Percentiles rank a stretch among this genome's conserved stretches.
Evolutionary conservation across 2,329 filamentous ascomycete genomes (phyloP).

Genomic region (Mycosphaerelloides madeirae): DNA sequence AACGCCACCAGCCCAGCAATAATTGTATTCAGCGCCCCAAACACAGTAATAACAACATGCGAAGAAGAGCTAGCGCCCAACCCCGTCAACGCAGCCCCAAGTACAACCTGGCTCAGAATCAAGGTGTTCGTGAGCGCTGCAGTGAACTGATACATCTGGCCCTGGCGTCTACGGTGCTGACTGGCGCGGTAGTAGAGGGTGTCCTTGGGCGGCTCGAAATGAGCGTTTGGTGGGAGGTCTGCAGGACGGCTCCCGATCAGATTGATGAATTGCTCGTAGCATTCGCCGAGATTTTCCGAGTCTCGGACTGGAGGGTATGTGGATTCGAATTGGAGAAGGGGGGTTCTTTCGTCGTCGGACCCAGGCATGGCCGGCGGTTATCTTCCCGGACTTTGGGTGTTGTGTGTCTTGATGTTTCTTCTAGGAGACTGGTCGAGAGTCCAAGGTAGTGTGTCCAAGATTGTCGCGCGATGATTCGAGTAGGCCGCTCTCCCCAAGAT

Average conservation of each 20-base stretch:
- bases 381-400: too few species aligned
- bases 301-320: slow-evolving; percentile 4
- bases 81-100: slow-evolving; percentile 38
- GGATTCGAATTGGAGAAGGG: slow-evolving; percentile 28
- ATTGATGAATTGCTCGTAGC: slow-evolving; percentile 36
- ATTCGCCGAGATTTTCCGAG: slow-evolving; percentile 8
- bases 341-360: slow-evolving; percentile 22
- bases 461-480: too few species aligned
- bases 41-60: slow-evolving; percentile 36
- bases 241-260: slow-evolving; percentile 35
- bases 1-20: slow-evolving; percentile 40
- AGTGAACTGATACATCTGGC: slow-evolving; percentile 34
- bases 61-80: slow-evolving; percentile 35
- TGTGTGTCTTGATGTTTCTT: too few species aligned
- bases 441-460: too few species aligned
- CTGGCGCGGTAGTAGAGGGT: slow-evolving; percentile 36
- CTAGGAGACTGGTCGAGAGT: too few species aligned
- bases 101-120: slow-evolving; percentile 37
- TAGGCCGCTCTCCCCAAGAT: too few species aligned
- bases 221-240: slow-evolving; percentile 24
- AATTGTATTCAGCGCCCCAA: slow-evolving; percentile 39
- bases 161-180: slow-evolving; percentile 30
- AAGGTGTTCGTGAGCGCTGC: slow-evolving; percentile 36
- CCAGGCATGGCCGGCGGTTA: slow-evolving; percentile 11
- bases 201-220: slow-evolving; percentile 24